phyloP scores from a whole-genome alignment of 169 alveolate genomes.

The Plasmodium coatneyi region DNA sequence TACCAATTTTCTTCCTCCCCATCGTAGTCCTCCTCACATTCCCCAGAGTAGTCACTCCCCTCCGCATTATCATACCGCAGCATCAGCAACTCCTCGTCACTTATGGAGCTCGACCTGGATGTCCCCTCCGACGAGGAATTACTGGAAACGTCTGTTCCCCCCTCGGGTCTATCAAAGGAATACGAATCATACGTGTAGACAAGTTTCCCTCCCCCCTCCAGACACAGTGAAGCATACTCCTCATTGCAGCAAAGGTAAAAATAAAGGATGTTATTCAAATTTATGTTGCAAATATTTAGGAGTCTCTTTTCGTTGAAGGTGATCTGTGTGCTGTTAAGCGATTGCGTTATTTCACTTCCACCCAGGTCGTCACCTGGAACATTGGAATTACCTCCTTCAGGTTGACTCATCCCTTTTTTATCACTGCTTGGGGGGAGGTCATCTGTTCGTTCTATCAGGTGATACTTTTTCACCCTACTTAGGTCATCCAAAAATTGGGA shows the following conservation, averaged over 20 bases:
- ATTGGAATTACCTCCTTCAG: not conserved
- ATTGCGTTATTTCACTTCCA: not conserved
- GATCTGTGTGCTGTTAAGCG: not conserved
- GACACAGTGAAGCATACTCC: not conserved
- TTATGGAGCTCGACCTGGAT: constrained; percentile 5
- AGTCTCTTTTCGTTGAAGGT: constrained; percentile 34
- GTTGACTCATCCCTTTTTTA: not conserved
- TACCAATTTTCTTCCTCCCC: not conserved
- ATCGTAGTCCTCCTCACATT: not conserved
- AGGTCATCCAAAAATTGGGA: constrained; percentile 20
- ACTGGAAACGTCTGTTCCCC: not conserved
- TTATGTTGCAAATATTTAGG: constrained; percentile 33
- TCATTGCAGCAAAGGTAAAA: constrained; percentile 63
- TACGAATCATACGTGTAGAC: constrained; percentile 67
- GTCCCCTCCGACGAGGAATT: not conserved
- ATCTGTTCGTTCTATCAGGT: not conserved
- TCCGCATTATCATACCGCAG: constrained; percentile 11
- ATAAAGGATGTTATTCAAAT: constrained; percentile 29
- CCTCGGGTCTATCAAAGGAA: constrained; percentile 13
- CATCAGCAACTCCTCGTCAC: constrained; percentile 58
- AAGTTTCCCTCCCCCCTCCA: not conserved
- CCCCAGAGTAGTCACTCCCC: not conserved
- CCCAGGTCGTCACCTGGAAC: not conserved
- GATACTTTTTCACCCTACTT: constrained; percentile 9
- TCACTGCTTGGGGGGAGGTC: not conserved